A percentile compares a stretch with the other conserved stretches of the same genome.
Evolutionary conservation across 306 rosid genomes (phyloP).

Genomic region (Aeschynomene evenia): DNA sequence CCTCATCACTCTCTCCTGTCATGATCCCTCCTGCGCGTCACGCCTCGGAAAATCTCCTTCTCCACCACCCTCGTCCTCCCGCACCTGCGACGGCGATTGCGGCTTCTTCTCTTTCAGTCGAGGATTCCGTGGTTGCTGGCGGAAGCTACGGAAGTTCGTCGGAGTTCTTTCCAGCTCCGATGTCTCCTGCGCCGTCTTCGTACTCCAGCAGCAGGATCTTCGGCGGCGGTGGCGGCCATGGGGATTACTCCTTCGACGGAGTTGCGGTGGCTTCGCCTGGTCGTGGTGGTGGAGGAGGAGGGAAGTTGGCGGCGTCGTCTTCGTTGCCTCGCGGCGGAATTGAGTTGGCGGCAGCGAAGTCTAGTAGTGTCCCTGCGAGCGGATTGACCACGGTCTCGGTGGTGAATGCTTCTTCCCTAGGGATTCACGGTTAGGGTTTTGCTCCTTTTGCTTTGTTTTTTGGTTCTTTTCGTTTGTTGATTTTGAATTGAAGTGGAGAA

Average conservation of each 20-base stretch:
- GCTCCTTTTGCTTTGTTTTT: background rate
- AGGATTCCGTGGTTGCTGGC: background rate
- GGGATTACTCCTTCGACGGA: conserved; percentile 9
- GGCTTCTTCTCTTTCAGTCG: conserved; percentile 3
- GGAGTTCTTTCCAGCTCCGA: conserved; percentile 28
- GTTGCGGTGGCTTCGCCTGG: conserved; percentile 27
- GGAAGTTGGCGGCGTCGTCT: conserved; percentile 31
- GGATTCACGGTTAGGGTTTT: conserved; percentile 34
- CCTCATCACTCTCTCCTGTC: conserved; percentile 43
- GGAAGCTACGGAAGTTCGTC: conserved; percentile 19
- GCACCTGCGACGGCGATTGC: background rate
- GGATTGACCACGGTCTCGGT: conserved; percentile 48
- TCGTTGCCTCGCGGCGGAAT: conserved; percentile 41
- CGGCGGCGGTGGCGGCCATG: conserved; percentile 14
- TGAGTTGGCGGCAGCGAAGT: conserved; percentile 36
- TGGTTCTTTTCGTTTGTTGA: background rate
- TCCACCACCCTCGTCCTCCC: background rate
- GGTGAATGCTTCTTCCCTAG: conserved; percentile 30
- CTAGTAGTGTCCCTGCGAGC: conserved; percentile 53
- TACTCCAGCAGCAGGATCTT: conserved; percentile 20
- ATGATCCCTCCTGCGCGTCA: conserved; percentile 42
- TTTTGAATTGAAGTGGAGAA: background rate
- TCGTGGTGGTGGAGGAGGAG: conserved; percentile 34
- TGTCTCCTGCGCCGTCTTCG: conserved; percentile 22
- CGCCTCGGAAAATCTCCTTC: background rate